Evolutionary conservation across 495 filamentous ascomycete genomes (phyloP), one percentile per base, ranked within the genome.

Genomic region (Stereocaulon alpinum): DNA sequence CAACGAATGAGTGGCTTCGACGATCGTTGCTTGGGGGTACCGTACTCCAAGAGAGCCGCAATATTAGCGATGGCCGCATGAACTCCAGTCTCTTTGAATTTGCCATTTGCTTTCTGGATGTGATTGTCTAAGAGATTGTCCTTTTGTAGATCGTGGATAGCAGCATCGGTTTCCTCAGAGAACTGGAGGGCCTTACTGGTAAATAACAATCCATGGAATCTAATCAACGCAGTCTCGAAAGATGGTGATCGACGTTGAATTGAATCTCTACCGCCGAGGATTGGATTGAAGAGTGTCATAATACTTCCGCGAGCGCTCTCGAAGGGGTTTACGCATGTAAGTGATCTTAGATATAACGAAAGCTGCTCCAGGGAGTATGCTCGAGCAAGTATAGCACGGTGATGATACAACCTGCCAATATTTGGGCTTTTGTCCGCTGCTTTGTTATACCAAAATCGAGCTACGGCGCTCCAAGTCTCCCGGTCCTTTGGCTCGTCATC

Each of bases 361-460:
- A 94, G 70, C 67, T 94, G 89, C 62, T 86, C 83, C 0, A 89
- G 63, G 3, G 80, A 75, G 64, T 89, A 86, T 0, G 87, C 88
- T 14, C 88, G 76, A 12, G 89, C 85, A 17, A 94, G 72, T 17
- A 94, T 89, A 0, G 87, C 91, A 6, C 93, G 75, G 67, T 94
- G 90, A 69, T 95, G 91, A 56, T 93, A 89, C 3, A 94, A 76
- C 1, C 91, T 73, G 0, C 90, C 90, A 18, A 85, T 77, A 4
- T 77, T 76, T 0, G 90, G 87, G 40, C 74, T 81, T 45, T 80
- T 82, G 64, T 93, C 83, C 7, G 85, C 82, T 3, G 87, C 88
- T 68, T 84, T 86, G 43, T 74, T 82, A 62, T 95, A 96, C 91
- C 91, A 96, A 40, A 82, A 82, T 20, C 84, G 72, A 6, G 86